A percentile compares a stretch with the other conserved stretches of the same genome.
phyloP scores from a whole-genome alignment of 2,329 filamentous ascomycete genomes.

The Fusarium albidum region DNA sequence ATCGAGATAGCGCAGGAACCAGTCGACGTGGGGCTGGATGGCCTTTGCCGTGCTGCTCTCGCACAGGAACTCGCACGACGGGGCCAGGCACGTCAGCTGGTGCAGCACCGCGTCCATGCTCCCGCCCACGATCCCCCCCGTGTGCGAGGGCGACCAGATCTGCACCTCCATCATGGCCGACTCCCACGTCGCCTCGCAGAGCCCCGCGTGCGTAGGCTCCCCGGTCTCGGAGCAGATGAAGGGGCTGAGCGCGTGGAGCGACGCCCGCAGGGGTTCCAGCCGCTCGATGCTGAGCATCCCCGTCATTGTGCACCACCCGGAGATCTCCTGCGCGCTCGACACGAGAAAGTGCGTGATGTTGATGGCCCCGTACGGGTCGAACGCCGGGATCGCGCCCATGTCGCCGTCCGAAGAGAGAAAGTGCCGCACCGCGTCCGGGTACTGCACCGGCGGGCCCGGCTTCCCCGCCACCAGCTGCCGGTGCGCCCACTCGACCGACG shows the following conservation, averaged over 20 bases:
- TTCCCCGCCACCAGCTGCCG: conserved; percentile 34
- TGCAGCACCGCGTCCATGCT: conserved; percentile 47
- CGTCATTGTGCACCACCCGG: conserved; percentile 53
- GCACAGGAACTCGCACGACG: conserved; percentile 44
- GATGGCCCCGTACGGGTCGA: conserved; percentile 52
- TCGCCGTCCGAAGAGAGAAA: conserved; percentile 44
- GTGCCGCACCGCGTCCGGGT: conserved; percentile 30
- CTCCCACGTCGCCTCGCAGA: conserved; percentile 50
- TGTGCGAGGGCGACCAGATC: conserved; percentile 52
- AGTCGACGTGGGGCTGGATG: conserved; percentile 48
- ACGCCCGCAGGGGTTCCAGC: conserved; percentile 45
- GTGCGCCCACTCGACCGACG: conserved; percentile 47
- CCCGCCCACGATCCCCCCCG: conserved; percentile 47
- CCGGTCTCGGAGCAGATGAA: conserved; percentile 15
- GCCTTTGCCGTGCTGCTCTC: conserved; percentile 41
- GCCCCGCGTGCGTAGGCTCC: conserved; percentile 15
- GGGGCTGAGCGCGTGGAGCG: conserved; percentile 44
- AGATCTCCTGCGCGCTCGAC: conserved; percentile 51
- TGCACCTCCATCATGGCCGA: conserved; percentile 53
- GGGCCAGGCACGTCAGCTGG: conserved; percentile 43
- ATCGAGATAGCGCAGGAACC: conserved; percentile 50
- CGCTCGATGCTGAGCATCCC: conserved; percentile 51
- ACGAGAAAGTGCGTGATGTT: conserved; percentile 52
- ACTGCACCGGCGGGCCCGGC: conserved; percentile 7
- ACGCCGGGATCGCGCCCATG: conserved; percentile 41